phyloP scores from a whole-genome alignment of 192 early-diverging fungal species.

The Cladochytrium replicatum region DNA sequence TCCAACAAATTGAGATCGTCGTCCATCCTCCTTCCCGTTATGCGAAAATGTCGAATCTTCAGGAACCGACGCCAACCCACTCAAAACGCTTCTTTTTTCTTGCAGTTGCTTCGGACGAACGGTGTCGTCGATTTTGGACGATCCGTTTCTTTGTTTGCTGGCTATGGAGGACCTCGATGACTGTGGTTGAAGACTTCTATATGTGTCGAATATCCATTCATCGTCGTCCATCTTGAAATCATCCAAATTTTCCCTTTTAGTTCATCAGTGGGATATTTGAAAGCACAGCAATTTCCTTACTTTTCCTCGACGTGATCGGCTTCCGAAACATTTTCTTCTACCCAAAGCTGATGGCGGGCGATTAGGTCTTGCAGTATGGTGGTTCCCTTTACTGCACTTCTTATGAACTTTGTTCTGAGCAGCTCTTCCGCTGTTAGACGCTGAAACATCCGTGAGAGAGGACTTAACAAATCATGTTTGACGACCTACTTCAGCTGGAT shows the following conservation, averaged over 20 bases:
- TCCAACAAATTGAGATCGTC: too few relatives aligned
- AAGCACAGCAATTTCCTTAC: neutral
- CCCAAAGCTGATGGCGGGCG: constrained; percentile 50
- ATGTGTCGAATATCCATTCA: constrained; percentile 32
- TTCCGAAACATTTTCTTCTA: constrained; percentile 8
- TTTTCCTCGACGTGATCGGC: constrained; percentile 8
- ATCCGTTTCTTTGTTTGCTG: too few relatives aligned
- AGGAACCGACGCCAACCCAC: too few relatives aligned
- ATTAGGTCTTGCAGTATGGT: constrained; percentile 55
- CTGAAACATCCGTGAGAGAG: constrained; percentile 25
- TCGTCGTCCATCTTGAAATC: constrained; percentile 19
- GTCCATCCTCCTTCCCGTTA: too few relatives aligned
- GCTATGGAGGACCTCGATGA: too few relatives aligned
- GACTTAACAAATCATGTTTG: too few relatives aligned
- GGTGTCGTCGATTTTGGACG: too few relatives aligned
- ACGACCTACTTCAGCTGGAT: constrained; percentile 72
- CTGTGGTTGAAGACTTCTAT: too few relatives aligned
- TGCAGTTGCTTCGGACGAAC: too few relatives aligned
- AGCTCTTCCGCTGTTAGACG: constrained; percentile 82
- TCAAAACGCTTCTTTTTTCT: too few relatives aligned
- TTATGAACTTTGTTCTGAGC: constrained; percentile 70
- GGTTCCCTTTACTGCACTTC: constrained; percentile 36
- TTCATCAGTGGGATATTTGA: constrained; percentile 4
- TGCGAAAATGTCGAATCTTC: too few relatives aligned
- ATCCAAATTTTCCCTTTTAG: constrained; percentile 10